Evolutionary conservation across 441 rosid species (phyloP).

Genomic region (Capsella rubella): DNA sequence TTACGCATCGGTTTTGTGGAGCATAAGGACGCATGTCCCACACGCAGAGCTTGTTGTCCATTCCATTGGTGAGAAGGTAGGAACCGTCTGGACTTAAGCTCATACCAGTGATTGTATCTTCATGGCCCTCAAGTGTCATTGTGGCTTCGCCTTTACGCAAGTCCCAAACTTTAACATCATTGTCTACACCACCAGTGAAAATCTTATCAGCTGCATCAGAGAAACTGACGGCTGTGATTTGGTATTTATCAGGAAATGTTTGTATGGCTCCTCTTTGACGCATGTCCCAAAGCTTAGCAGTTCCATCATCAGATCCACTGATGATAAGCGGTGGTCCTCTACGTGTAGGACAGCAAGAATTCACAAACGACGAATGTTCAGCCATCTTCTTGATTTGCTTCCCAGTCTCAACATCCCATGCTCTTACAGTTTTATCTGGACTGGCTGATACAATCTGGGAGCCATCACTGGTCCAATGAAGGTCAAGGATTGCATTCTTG

Average conservation of each 20-base stretch:
- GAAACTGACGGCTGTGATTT: conserved; percentile 89
- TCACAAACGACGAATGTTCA: conserved; percentile 88
- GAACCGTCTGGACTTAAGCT: conserved; percentile 95
- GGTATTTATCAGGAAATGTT: conserved; percentile 95
- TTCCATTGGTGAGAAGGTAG: conserved; percentile 88
- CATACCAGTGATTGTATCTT: conserved; percentile 93
- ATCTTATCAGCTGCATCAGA: conserved; percentile 95
- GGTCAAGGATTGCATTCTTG: conserved; percentile 90
- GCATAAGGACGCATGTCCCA: conserved; percentile 99
- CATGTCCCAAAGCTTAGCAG: conserved; percentile 97
- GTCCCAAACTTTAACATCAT: conserved; percentile 90
- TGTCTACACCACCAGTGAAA: conserved; percentile 87
- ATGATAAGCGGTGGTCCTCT: conserved; percentile 91
- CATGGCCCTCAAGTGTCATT: conserved; percentile 96
- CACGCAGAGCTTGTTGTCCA: conserved; percentile 92
- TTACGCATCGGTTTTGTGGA: conserved; percentile 92
- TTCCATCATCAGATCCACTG: conserved; percentile 96
- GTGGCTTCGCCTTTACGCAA: conserved; percentile 85
- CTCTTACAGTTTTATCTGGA: conserved; percentile 87
- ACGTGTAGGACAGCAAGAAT: conserved; percentile 87
- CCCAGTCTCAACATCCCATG: conserved; percentile 92
- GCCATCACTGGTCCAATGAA: conserved; percentile 93
- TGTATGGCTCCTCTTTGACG: conserved; percentile 98
- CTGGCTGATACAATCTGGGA: conserved; percentile 86
- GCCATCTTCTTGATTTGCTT: conserved; percentile 97